Evolutionary conservation across 176 grass and related monocot species (phyloP), one percentile per base, ranked within the genome.

Genomic region (Cymbopogon citratus): DNA sequence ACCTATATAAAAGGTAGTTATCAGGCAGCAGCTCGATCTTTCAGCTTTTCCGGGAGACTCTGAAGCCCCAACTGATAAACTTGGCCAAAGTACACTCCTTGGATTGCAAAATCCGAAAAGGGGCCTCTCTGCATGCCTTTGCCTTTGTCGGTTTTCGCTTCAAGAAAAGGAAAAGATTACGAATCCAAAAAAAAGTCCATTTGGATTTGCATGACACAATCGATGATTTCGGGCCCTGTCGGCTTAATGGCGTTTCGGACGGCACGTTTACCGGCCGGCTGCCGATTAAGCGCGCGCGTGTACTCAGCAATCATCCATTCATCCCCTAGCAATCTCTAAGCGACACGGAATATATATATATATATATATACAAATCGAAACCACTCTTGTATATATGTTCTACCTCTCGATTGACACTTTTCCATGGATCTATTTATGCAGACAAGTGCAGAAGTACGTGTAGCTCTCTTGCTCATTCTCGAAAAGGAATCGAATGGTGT

Each of bases 221-320:
- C 81, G 70, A 69, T 84, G 81, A 85, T 80, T 46, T 80, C 48
- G 75, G 69, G 33, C n/a, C 23, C n/a, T 84, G 87, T 75, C 87
- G 48, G 63, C 77, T 76, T 85, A 89, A 71, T 71, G 72, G 71
- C 77, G 19, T 9, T 61, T 63, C 79, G 6, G 2, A 31, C 82
- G 64, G 82, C 81, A 80, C 75, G 81, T 89, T 85, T 89, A 80
- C 65, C 41, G 87, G 77, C 23, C 74, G 64, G 9, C 29, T 56
- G 77, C 40, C 45, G 66, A 73, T 73, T 46, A 72, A 15, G 14
- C 14, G 45, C n/a, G n/a, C n/a, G n/a, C n/a, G n/a, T n/a, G n/a
- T 13, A 39, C 25, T 49, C 28, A n/a, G n/a, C n/a, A 29, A 62
- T 69, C 66, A 19, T 61, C 4, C 45, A 19, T 61, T 1, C 45